These are phyloP conservation scores for Aspergillus sp. DNA, from an alignment of 2,329 filamentous ascomycete genomes.

Conservation along the genomic window DNA sequence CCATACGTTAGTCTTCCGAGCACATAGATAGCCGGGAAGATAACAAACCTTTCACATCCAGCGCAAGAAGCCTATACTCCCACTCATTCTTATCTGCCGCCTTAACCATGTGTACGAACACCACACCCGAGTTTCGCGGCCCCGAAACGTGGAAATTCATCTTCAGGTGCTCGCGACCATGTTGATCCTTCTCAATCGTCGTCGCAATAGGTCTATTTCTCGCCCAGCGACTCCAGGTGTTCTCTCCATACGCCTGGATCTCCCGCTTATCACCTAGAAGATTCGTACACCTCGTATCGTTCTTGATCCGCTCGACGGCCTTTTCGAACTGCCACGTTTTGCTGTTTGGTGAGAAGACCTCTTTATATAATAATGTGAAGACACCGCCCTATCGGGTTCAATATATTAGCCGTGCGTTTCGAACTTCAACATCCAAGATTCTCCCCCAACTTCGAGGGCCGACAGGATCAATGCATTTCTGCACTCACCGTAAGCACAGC, in stretches of 20 bases:
- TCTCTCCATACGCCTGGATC: constrained; percentile 81
- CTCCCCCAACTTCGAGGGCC: too few relatives aligned
- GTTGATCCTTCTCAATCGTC: constrained; percentile 68
- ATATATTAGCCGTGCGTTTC: neutral
- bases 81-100: constrained; percentile 67
- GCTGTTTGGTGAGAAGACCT: constrained; percentile 83
- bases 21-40: neutral
- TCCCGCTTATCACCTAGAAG: constrained; percentile 75
- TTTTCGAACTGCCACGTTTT: constrained; percentile 88
- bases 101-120: constrained; percentile 78
- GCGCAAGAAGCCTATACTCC: constrained; percentile 76
- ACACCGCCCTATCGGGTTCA: constrained; percentile 66
- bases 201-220: constrained; percentile 65
- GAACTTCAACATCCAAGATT: neutral
- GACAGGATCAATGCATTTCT: neutral
- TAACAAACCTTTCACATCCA: constrained; percentile 72
- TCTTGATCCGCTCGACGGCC: constrained; percentile 77
- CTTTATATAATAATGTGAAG: constrained; percentile 75
- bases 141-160: constrained; percentile 91
- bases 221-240: constrained; percentile 81
- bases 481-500: constrained; percentile 71
- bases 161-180: constrained; percentile 77
- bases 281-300: constrained; percentile 70
- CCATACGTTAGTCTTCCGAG: constrained; percentile 3
- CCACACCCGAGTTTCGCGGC: constrained; percentile 72